Conservation (phyloP, 768 basidiomycete genomes). For the Lactarius sanguifluus region DNA sequence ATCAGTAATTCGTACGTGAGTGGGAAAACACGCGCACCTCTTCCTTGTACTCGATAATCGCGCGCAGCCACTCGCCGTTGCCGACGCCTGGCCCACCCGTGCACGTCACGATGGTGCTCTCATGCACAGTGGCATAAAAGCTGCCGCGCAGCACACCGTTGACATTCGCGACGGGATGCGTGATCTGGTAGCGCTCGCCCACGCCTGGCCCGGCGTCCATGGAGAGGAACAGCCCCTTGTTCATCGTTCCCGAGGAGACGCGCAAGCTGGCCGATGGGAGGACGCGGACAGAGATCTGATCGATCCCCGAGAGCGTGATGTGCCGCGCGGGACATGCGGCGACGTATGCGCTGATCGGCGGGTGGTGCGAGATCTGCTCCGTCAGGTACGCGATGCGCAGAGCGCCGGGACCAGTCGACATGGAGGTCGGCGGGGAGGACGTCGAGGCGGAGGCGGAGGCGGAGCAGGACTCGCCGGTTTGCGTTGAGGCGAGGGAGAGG, state of each 20-base stretch:
- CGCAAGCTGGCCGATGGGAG: slow-evolving; percentile 78
- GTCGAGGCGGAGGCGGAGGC: slow-evolving; percentile 11
- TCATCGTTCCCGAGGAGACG: slow-evolving; percentile 77
- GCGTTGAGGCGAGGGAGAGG: slow-evolving; percentile 50
- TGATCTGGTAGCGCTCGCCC: slow-evolving; percentile 84
- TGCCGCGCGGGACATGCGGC: slow-evolving; percentile 72
- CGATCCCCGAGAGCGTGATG: slow-evolving; percentile 74
- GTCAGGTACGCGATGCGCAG: slow-evolving; percentile 79
- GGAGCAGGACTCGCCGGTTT: slow-evolving; percentile 32
- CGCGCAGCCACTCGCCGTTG: slow-evolving; percentile 61
- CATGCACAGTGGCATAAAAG: slow-evolving; percentile 87
- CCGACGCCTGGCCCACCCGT: slow-evolving; percentile 51
- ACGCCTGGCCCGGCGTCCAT: slow-evolving; percentile 71
- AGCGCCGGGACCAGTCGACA: slow-evolving; percentile 30
- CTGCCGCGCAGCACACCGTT: slow-evolving; percentile 90
- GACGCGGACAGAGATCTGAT: slow-evolving; percentile 92
- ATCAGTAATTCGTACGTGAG: not conserved
- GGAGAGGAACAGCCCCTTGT: slow-evolving; percentile 85
- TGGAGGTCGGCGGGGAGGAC: slow-evolving; percentile 35
- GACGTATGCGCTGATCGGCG: slow-evolving; percentile 86
- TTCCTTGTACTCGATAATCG: slow-evolving; percentile 94
- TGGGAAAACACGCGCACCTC: slow-evolving; percentile 56
- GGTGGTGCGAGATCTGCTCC: slow-evolving; percentile 96
- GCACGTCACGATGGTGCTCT: slow-evolving; percentile 80
- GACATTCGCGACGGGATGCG: slow-evolving; percentile 85